Base-by-base conservation (phyloP, 1,139 yeast genomes). In the Blastobotrys arbuscula region DNA sequence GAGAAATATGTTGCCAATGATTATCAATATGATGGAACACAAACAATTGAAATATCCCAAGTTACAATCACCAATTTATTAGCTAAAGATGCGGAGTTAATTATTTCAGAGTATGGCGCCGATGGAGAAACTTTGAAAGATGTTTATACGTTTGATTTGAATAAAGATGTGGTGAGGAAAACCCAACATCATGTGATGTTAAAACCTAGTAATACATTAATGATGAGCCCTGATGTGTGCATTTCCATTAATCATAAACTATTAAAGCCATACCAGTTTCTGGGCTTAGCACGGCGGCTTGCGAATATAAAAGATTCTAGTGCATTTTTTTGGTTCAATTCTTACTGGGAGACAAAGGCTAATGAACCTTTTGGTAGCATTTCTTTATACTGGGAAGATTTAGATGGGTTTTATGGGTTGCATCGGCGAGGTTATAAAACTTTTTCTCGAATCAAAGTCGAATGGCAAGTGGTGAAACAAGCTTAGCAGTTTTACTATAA, bases 391-490 rank as follows among this genome's bases (percentile, higher is more conserved):
- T 84, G 90, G 94, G 70, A 71, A 2, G 75, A 79, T 1, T 66
- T 84, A 53, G 96, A 88, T 60, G 96, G 96, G 0, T 74, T 73
- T 56, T 75, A 74, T 53, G 96, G 95, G 0, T 72, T 81, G 0
- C 58, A 62, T 15, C 70, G 71, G 44, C 74, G 74, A 46, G 94
- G 95, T 0, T 51, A 68, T 4, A 70, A 70, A 50, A 56, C 76
- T 12, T 83, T 85, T 60, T 81, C 79, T 31, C 54, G 66, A 37
- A 52, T 81, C 18, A 74, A 71, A 48, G 58, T 77, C 13, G 56
- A 58, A 45, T 76, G 76, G 77, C 38, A 37, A 16, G 36, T 40
- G 8, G n/a, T 39, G 16, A 37, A 37, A 12, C 38, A 18, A 13
- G 9, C 3, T 7, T 18, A 9, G 12, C 18, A 6, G 7, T 24